A percentile compares a stretch with the other conserved stretches of the same genome.
Conservation (phyloP, 2,329 filamentous ascomycete species). For the Myriosclerotinia curreyana region DNA sequence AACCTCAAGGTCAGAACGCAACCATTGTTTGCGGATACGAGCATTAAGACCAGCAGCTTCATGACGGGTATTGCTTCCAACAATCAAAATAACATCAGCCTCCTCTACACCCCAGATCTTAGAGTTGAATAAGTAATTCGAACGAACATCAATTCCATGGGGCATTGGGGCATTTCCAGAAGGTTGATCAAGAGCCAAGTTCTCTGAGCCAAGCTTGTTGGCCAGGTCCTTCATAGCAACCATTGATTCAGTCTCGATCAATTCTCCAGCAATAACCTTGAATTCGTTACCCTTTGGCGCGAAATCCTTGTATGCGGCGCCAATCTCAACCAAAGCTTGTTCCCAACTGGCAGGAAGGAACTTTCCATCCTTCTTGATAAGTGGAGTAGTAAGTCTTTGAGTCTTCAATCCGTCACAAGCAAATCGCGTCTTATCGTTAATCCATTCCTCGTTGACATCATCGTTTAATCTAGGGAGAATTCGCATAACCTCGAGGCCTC, state of each 20-base stretch:
- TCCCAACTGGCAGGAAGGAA: conserved; percentile 95
- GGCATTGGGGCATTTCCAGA: conserved; percentile 78
- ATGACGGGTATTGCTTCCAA: conserved; percentile 92
- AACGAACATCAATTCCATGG: conserved; percentile 88
- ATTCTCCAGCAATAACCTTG: conserved; percentile 87
- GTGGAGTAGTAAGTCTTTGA: conserved; percentile 87
- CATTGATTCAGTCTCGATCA: conserved; percentile 88
- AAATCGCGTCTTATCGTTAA: conserved; percentile 97
- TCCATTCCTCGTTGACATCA: conserved; percentile 99
- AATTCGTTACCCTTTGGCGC: conserved; percentile 89
- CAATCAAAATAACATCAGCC: conserved; percentile 84
- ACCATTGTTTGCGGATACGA: conserved; percentile 96
- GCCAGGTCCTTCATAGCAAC: conserved; percentile 97
- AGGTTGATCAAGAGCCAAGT: conserved; percentile 87
- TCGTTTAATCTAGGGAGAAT: conserved; percentile 91
- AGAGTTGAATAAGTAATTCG: conserved; percentile 97
- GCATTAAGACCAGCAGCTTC: conserved; percentile 95
- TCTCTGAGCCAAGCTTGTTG: conserved; percentile 95
- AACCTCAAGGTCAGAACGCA: conserved; percentile 90
- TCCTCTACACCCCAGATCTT: conserved; percentile 91
- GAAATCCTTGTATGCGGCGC: conserved; percentile 72
- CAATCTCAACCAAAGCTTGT: conserved; percentile 86
- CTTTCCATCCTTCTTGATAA: conserved; percentile 83
- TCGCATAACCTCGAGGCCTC: conserved; percentile 95
- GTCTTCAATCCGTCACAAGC: conserved; percentile 96